phyloP scores from a whole-genome alignment of 2,329 filamentous ascomycete genomes.

The Malbranchea zuffiana region DNA sequence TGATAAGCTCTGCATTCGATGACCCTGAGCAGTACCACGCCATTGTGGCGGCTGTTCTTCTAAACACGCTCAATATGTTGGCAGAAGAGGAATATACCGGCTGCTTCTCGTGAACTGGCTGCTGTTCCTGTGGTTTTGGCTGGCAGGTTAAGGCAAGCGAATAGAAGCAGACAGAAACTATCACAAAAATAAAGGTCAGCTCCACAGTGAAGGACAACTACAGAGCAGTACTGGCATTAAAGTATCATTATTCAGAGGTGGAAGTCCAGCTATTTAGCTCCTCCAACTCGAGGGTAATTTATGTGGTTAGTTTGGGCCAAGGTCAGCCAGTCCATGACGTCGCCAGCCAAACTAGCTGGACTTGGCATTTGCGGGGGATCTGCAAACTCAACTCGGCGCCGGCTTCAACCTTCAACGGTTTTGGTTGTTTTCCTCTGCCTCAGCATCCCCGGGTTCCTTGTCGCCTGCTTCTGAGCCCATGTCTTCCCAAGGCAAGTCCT shows the following conservation, averaged over 20 bases:
- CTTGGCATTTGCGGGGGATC: too few relatives aligned
- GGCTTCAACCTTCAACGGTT: constrained; percentile 2
- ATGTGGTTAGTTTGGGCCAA: too few relatives aligned
- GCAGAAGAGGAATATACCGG: not conserved
- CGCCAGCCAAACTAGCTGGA: constrained; percentile 13
- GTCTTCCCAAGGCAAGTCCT: constrained; percentile 16
- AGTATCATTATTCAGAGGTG: too few relatives aligned
- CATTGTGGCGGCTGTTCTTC: constrained; percentile 45
- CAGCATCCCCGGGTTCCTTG: not conserved
- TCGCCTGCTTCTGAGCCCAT: constrained; percentile 1
- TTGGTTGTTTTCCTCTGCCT: constrained; percentile 1
- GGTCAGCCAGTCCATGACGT: too few relatives aligned
- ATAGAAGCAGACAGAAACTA: not conserved
- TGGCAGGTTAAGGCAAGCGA: not conserved
- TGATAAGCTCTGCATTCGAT: constrained; percentile 63
- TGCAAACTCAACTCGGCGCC: too few relatives aligned
- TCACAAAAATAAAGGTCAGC: not conserved
- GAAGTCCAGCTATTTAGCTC: too few relatives aligned
- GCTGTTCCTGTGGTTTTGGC: not conserved
- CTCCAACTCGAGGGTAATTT: too few relatives aligned
- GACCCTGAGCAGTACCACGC: constrained; percentile 77
- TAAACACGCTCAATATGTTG: constrained; percentile 1
- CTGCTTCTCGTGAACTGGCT: too few relatives aligned
- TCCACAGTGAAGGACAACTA: too few relatives aligned
- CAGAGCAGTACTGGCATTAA: too few relatives aligned